Evolutionary conservation across 148 eudicot genomes (phyloP), one percentile per base, ranked within the genome.

Genomic region (Amaranthus cruentus): DNA sequence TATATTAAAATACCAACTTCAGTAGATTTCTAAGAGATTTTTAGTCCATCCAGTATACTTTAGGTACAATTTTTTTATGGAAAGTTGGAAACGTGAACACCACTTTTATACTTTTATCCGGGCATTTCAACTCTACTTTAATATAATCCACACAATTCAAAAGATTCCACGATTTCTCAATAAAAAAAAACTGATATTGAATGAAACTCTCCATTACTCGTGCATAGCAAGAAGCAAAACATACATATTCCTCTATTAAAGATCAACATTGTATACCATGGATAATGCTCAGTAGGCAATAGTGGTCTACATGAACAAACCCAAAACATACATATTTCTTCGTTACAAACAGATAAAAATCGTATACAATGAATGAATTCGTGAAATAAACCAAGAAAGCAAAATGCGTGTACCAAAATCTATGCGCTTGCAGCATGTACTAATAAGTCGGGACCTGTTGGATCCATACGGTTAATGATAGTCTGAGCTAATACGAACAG

Each of bases 331-430:
- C 73, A 69, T 7, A 59, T 5, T 49, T 58, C n/a, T 48, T 53
- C 52, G n/a, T 13, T 70, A 71, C 75, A 70, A 5, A 71, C 54
- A 3, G 68, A 75, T 6, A 47, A 62, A 5, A 42, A 43, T 79
- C 63, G 57, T 63, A 75, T 69, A 73, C 66, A 70, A 65, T 56
- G 75, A 79, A 74, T 63, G 70, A 69, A 74, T 74, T 60, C 75
- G 55, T 47, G 0, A 55, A 56, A 42, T 47, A 54, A 68, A 58
- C 72, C 9, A 61, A 47, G 56, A n/a, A 53, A 75, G 18, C 62
- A 62, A 43, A 73, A 28, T 13, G 51, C 18, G 61, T 70, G 75
- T 66, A 15, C 62, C 69, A 58, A 75, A 57, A 70, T 54, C 61
- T 55, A 58, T 47, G 76, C 62, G 46, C 70, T 67, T 67, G 70